Percentiles rank a stretch among this genome's conserved stretches.
Evolutionary conservation across 768 basidiomycete species (phyloP).

Genomic region (Strobilomyces dryophilus): DNA sequence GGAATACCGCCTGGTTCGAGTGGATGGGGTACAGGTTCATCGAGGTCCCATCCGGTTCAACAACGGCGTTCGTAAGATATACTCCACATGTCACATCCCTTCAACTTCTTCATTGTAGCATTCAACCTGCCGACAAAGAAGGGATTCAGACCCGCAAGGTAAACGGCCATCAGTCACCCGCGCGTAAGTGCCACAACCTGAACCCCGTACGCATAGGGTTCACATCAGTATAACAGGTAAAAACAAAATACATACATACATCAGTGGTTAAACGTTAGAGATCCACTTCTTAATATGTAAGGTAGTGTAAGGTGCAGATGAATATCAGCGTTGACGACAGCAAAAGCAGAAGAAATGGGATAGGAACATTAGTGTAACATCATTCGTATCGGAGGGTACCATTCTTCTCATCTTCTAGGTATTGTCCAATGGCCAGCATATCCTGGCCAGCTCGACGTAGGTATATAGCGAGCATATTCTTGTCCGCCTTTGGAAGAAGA

Average conservation of each 20-base stretch:
- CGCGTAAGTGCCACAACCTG: not conserved
- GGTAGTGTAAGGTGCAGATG: slow-evolving; percentile 8
- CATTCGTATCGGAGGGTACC: slow-evolving; percentile 48
- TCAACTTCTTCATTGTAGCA: slow-evolving; percentile 27
- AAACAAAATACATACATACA: slow-evolving; percentile 22
- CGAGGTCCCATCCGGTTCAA: slow-evolving; percentile 22
- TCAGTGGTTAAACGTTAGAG: slow-evolving; percentile 5
- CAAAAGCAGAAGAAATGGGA: slow-evolving; percentile 4
- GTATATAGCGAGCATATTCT: slow-evolving; percentile 63
- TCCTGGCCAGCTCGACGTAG: slow-evolving; percentile 72
- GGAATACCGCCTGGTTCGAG: slow-evolving; percentile 23
- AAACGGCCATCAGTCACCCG: not conserved
- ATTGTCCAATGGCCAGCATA: slow-evolving; percentile 82
- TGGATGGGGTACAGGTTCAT: slow-evolving; percentile 35
- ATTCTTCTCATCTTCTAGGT: slow-evolving; percentile 80
- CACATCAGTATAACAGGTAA: slow-evolving; percentile 10
- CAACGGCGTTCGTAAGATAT: slow-evolving; percentile 24
- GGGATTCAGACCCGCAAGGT: slow-evolving; percentile 46
- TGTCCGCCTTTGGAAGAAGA: slow-evolving; percentile 70
- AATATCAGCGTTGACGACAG: slow-evolving; percentile 11
- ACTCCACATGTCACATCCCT: not conserved
- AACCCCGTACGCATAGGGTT: slow-evolving; percentile 13
- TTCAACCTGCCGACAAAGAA: slow-evolving; percentile 42
- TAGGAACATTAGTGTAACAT: slow-evolving; percentile 4
- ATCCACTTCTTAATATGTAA: slow-evolving; percentile 4